Base-by-base conservation (phyloP, 371 early-diverging fungal genomes). In the Conidiobolus coronatus region DNA sequence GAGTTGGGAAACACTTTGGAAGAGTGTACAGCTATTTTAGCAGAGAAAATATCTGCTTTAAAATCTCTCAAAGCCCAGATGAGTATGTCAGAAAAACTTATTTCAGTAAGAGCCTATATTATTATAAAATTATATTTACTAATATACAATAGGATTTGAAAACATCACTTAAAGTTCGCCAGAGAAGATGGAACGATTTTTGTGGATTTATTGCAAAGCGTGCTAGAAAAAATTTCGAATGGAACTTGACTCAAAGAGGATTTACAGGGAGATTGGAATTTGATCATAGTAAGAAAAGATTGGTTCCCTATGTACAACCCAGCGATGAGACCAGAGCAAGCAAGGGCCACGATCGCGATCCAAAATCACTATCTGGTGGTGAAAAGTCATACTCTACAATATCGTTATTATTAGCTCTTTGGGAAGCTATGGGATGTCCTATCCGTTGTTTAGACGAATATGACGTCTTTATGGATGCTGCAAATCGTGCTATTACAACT, bases 381-480 rank as follows among this genome's bases (percentile, higher is more conserved):
- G 99, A 99, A 65, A 94, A 98, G 60, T 90, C 92, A n/a, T 99
- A 88, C 56, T 83, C 96, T 0, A 94, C 95, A 17, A 78, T 97
- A 34, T 99, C 96, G 58, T 66, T 99, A 44, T 66, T 99, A 20
- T 63, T 99, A 42, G 66, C 94, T 11, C 64, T 99, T 24, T 99
- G 99, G 99, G 86, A 92, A 43, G 74, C 83, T 17, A 87, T 99
- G 73, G 70, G 78, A 14, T 81, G 88, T 19, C 94, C 98, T 2
- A 75, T 99, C 42, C 71, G 95, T 29, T 81, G 77, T 45, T 64
- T 99, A 53, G 99, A 99, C 64, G 99, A 99, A 71, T 99, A 93
- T 71, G 99, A 99, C 64, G 99, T 99, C 14, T 99, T 96, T 58
- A 98, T 97, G 99, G 99, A 96, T 60, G 86, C 87, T 2, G 92